Evolutionary conservation across 192 early-diverging fungal species (phyloP).

Genomic region (Coemansia reversa): DNA sequence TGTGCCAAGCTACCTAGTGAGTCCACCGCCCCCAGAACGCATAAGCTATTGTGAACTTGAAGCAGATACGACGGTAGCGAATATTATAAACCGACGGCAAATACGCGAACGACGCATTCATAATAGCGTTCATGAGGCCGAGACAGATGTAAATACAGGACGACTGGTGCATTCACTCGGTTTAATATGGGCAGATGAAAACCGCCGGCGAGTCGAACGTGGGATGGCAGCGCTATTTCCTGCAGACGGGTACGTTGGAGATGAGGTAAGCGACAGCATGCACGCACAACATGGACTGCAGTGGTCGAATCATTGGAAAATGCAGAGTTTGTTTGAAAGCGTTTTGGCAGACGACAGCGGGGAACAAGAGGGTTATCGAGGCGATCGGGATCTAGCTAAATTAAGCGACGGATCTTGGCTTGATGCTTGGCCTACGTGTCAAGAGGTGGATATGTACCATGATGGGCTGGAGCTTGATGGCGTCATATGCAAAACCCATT

Average conservation of each 20-base stretch:
- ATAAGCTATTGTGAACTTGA: slow-evolving; percentile 74
- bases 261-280: neutral
- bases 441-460: slow-evolving; percentile 20
- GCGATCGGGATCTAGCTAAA: neutral
- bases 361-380: neutral
- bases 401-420: slow-evolving; percentile 8
- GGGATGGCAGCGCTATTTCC: slow-evolving; percentile 19
- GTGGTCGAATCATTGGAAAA: slow-evolving; percentile 47
- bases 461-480: neutral
- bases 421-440: slow-evolving; percentile 26
- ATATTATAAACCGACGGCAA: slow-evolving; percentile 65
- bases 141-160: slow-evolving; percentile 9
- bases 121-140: slow-evolving; percentile 37
- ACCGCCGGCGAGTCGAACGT: slow-evolving; percentile 33
- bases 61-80: slow-evolving; percentile 60
- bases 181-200: slow-evolving; percentile 66
- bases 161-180: slow-evolving; percentile 65
- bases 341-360: slow-evolving; percentile 20
- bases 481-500: neutral
- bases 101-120: slow-evolving; percentile 57
- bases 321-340: slow-evolving; percentile 42
- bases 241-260: neutral
- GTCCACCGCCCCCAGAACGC: slow-evolving; percentile 43
- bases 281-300: slow-evolving; percentile 7
- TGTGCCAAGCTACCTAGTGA: slow-evolving; percentile 39